Percentiles rank a stretch among this genome's conserved stretches.
Conservation (phyloP, 108 stramenopile species). For the Mayamaea pseudoterrestris region DNA sequence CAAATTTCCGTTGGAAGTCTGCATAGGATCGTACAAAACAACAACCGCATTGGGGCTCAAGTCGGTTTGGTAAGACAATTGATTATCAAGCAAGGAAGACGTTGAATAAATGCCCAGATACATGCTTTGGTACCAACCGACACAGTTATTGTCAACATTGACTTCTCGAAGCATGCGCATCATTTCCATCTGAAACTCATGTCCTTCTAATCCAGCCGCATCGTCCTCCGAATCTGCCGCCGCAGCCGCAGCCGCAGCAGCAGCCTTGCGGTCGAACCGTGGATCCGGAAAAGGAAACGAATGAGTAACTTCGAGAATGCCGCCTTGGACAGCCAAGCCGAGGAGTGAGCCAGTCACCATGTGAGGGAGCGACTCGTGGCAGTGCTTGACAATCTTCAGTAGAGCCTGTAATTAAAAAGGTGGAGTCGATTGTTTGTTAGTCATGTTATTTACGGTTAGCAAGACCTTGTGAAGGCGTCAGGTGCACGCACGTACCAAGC, state of each 20-base stretch:
- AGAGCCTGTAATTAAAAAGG: slow-evolving; percentile 41
- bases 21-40: slow-evolving; percentile 93
- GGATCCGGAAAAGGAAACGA: slow-evolving; percentile 80
- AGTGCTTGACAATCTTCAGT: slow-evolving; percentile 98
- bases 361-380: slow-evolving; percentile 85
- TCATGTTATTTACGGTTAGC: not conserved
- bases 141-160: slow-evolving; percentile 97
- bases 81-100: slow-evolving; percentile 74
- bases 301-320: slow-evolving; percentile 86
- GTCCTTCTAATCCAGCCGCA: slow-evolving; percentile 54
- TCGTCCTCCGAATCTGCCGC: slow-evolving; percentile 46
- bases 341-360: slow-evolving; percentile 93
- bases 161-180: slow-evolving; percentile 98
- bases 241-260: slow-evolving; percentile 38
- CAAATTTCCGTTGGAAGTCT: slow-evolving; percentile 84
- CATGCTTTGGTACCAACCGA: slow-evolving; percentile 99
- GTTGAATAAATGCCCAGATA: slow-evolving; percentile 93
- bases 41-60: slow-evolving; percentile 91
- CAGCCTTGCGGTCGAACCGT: slow-evolving; percentile 25
- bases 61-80: slow-evolving; percentile 90
- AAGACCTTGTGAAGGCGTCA: slow-evolving; percentile 1
- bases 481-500: slow-evolving; percentile 47
- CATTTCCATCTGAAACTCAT: slow-evolving; percentile 93
- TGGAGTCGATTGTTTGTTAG: not conserved
- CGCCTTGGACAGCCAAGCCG: slow-evolving; percentile 71